A percentile compares a stretch with the other conserved stretches of the same genome.
phyloP scores from a whole-genome alignment of 192 early-diverging fungal species.

The Thamnidium elegans region DNA sequence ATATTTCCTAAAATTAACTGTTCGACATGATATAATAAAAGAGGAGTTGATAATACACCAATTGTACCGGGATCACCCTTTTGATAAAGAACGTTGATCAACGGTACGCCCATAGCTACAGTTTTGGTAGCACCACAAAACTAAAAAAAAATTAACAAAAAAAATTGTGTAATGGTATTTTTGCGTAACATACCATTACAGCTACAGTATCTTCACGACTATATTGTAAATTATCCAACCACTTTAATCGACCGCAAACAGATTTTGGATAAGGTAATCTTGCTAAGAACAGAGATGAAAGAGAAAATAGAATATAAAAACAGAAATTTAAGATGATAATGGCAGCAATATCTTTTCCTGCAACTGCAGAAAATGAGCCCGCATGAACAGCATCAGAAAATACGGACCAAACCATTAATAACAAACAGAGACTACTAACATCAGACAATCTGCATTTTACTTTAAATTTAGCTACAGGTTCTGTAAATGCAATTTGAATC shows the following conservation, averaged over 20 bases:
- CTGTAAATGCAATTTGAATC: constrained; percentile 45
- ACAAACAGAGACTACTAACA: constrained; percentile 54
- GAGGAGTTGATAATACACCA: constrained; percentile 61
- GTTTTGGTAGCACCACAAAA: constrained; percentile 76
- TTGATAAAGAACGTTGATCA: constrained; percentile 68
- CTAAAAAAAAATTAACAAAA: constrained; percentile 15
- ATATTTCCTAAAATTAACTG: constrained; percentile 65
- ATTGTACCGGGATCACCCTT: constrained; percentile 40
- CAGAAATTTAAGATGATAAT: constrained; percentile 47
- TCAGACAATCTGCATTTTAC: constrained; percentile 50
- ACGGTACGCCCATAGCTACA: constrained; percentile 72
- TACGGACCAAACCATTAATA: constrained; percentile 69
- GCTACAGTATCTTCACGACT: constrained; percentile 58
- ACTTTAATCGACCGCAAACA: constrained; percentile 22
- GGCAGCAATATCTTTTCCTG: constrained; percentile 47
- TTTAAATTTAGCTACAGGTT: constrained; percentile 43
- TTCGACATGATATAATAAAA: constrained; percentile 69
- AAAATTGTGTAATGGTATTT: neutral
- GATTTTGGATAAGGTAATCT: constrained; percentile 35
- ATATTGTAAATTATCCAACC: constrained; percentile 26
- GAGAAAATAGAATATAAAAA: constrained; percentile 52
- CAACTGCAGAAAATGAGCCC: constrained; percentile 46
- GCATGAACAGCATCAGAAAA: constrained; percentile 68
- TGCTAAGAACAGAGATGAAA: constrained; percentile 46
- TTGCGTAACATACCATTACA: constrained; percentile 38